Conservation (phyloP, 352 stramenopile species). For the Pythium brachiatum region DNA sequence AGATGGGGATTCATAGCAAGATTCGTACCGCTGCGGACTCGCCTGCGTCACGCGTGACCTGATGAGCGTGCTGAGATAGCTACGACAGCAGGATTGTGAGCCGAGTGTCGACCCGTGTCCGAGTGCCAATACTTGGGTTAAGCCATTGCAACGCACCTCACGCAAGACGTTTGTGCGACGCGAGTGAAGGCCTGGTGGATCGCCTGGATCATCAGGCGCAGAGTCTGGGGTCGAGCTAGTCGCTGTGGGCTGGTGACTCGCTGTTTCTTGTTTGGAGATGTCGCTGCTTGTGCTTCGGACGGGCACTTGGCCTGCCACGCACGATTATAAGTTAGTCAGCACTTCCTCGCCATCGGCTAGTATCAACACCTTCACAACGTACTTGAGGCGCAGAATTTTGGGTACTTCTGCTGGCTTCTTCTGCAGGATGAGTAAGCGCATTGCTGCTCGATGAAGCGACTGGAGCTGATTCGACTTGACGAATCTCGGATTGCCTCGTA, state of each 20-base stretch:
- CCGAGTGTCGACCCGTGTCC: background rate
- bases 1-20: too few species aligned
- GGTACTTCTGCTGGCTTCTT: too few species aligned
- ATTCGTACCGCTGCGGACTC: constrained; percentile 12
- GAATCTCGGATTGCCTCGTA: too few species aligned
- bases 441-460: too few species aligned
- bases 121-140: background rate
- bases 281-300: background rate
- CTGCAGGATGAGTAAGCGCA: too few species aligned
- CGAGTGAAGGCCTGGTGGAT: constrained; percentile 2
- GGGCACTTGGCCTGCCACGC: constrained; percentile 11
- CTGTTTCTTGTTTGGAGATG: constrained; percentile 10
- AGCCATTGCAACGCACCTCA: constrained; percentile 10
- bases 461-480: too few species aligned
- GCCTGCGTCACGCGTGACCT: background rate
- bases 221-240: background rate
- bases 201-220: constrained; percentile 8
- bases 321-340: background rate
- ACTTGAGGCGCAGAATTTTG: background rate
- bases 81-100: background rate
- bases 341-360: too few species aligned
- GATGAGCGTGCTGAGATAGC: constrained; percentile 19
- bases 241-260: background rate
- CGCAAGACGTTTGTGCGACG: constrained; percentile 15
- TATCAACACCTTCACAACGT: background rate